phyloP scores from a whole-genome alignment of 306 rosid genomes.

The Cicer judaicum region DNA sequence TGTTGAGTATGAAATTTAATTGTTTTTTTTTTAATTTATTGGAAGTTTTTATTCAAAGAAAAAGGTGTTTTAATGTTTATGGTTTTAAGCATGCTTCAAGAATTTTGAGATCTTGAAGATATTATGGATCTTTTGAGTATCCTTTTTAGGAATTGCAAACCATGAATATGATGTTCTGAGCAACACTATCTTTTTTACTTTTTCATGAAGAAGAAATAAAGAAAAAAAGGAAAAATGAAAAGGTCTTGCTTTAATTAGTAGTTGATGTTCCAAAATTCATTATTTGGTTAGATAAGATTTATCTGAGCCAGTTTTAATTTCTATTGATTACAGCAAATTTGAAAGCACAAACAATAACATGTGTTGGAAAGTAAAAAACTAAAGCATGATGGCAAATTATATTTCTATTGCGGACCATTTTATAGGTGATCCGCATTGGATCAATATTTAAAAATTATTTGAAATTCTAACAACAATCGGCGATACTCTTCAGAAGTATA shows the following conservation, averaged over 20 bases:
- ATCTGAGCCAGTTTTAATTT: neutral
- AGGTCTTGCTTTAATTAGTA: conserved; percentile 26
- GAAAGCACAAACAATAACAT: conserved; percentile 33
- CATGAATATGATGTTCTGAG: conserved; percentile 27
- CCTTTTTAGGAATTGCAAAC: conserved; percentile 26
- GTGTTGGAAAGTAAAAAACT: conserved; percentile 33
- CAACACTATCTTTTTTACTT: neutral
- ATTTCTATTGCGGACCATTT: no score
- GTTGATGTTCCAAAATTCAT: conserved; percentile 29
- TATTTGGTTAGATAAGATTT: neutral
- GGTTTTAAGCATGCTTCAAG: no score
- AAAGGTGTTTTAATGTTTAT: no score
- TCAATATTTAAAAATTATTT: no score
- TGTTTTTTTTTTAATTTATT: neutral
- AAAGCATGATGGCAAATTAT: neutral
- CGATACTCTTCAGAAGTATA: no score
- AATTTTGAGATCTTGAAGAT: conserved; percentile 6
- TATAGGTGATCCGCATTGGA: no score
- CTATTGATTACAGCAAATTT: conserved; percentile 15
- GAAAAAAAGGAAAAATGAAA: neutral
- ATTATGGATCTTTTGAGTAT: conserved; percentile 9
- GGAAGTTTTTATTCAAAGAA: no score
- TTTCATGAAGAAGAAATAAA: neutral
- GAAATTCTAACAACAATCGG: no score
- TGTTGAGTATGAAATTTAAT: neutral